These are phyloP conservation scores for Claviceps africana DNA, from an alignment of 2,329 filamentous ascomycete species.

Conservation along the genomic window DNA sequence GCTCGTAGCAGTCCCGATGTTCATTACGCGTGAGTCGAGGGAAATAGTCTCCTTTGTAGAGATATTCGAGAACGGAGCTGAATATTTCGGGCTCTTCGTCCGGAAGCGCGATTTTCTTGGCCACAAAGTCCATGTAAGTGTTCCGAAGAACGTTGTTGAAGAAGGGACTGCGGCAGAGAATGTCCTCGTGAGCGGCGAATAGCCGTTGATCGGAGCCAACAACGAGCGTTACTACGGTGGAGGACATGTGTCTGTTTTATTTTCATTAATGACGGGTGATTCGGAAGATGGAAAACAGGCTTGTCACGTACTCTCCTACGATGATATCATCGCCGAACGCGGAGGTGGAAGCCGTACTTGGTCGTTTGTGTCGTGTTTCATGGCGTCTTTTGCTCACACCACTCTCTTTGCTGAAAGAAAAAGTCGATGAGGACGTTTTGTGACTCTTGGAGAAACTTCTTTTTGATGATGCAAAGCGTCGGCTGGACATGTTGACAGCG, in stretches of 20 bases:
- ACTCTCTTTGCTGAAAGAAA: conserved; percentile 40
- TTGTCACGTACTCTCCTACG: conserved; percentile 29
- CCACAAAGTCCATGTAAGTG: conserved; percentile 19
- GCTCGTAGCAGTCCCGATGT: conserved; percentile 63
- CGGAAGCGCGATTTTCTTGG: conserved; percentile 63
- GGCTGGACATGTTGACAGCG: conserved; percentile 30
- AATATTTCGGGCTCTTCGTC: conserved; percentile 85
- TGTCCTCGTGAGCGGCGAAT: conserved; percentile 82
- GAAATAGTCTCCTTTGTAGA: conserved; percentile 91
- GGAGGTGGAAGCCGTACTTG: conserved; percentile 31
- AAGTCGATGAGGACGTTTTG: conserved; percentile 34
- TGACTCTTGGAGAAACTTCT: conserved; percentile 41
- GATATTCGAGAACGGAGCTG: conserved; percentile 76
- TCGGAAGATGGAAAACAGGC: background rate
- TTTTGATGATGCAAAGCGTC: conserved; percentile 29
- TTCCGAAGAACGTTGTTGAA: conserved; percentile 37
- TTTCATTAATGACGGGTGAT: background rate
- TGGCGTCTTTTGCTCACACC: conserved; percentile 42
- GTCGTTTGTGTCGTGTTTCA: conserved; percentile 33
- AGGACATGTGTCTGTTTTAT: conserved; percentile 23
- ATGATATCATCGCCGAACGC: conserved; percentile 23
- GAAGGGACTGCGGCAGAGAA: conserved; percentile 65
- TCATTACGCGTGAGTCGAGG: conserved; percentile 74
- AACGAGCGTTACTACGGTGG: conserved; percentile 64
- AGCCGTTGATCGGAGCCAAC: conserved; percentile 72